phyloP scores from a whole-genome alignment of 2,329 filamentous ascomycete genomes.

The Scedosporium aurantiacum region DNA sequence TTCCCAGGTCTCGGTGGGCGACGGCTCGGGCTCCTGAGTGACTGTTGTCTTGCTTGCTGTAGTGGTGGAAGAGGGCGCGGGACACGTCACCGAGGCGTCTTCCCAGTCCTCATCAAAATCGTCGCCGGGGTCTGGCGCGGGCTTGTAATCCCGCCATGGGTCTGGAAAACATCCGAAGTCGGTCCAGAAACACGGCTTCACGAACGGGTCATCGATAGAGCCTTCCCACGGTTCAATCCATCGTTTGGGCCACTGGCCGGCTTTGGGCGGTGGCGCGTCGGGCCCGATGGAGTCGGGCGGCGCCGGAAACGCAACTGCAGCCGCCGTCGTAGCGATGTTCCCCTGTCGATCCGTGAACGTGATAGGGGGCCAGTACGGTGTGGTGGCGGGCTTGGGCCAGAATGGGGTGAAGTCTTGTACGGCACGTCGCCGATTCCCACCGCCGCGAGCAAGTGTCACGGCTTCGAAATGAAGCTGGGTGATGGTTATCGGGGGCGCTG shows the following conservation, averaged over 20 bases:
- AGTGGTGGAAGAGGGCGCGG: too few relatives aligned
- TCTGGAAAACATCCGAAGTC: background rate
- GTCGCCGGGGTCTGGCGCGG: background rate
- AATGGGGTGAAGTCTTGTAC: constrained; percentile 6
- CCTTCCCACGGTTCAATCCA: background rate
- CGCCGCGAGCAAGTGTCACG: constrained; percentile 11
- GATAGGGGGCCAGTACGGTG: constrained; percentile 14
- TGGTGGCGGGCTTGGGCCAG: constrained; percentile 13
- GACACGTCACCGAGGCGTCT: background rate
- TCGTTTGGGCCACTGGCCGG: constrained; percentile 10
- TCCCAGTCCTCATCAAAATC: background rate
- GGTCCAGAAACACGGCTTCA: background rate
- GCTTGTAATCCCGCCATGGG: background rate
- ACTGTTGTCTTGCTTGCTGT: too few relatives aligned
- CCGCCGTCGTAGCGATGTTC: constrained; percentile 7
- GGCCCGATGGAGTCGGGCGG: constrained; percentile 12
- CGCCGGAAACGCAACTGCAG: constrained; percentile 11
- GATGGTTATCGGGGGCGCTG: constrained; percentile 17
- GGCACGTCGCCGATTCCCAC: constrained; percentile 7
- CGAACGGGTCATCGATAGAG: too few relatives aligned
- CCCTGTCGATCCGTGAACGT: constrained; percentile 13
- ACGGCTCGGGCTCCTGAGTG: too few relatives aligned
- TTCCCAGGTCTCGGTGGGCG: background rate
- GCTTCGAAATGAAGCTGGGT: constrained; percentile 15
- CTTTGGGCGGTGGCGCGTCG: constrained; percentile 7